These are phyloP conservation scores for Xanthoconium purpureum DNA, from an alignment of 768 basidiomycete species.

Conservation along the genomic window DNA sequence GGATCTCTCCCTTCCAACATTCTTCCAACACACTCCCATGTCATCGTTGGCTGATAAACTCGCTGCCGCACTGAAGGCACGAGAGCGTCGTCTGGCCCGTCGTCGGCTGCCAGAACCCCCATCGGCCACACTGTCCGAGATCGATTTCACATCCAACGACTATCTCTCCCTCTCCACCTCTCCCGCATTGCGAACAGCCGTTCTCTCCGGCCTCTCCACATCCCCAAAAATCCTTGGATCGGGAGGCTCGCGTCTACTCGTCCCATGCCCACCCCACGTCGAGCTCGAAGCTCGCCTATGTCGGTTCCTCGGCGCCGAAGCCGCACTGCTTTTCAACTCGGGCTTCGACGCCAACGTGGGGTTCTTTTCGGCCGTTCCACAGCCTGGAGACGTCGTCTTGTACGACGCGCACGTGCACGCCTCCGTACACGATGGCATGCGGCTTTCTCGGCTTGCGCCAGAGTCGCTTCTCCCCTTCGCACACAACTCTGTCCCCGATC, in stretches of 20 bases:
- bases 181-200: conserved; percentile 48
- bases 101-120: conserved; percentile 61
- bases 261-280: conserved; percentile 54
- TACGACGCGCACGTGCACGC: conserved; percentile 91
- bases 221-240: conserved; percentile 75
- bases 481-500: conserved; percentile 64
- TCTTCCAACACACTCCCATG: not conserved
- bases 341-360: conserved; percentile 92
- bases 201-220: conserved; percentile 50
- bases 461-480: conserved; percentile 48
- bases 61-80: conserved; percentile 53
- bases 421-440: conserved; percentile 85
- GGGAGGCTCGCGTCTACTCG: conserved; percentile 82
- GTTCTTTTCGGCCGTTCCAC: conserved; percentile 79
- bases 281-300: conserved; percentile 69
- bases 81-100: conserved; percentile 65
- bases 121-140: conserved; percentile 33
- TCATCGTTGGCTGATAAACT: conserved; percentile 40
- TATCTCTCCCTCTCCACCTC: conserved; percentile 81
- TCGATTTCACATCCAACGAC: conserved; percentile 88
- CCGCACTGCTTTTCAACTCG: conserved; percentile 85
- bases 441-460: conserved; percentile 49
- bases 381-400: conserved; percentile 70
- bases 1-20: no score
- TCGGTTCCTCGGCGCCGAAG: conserved; percentile 56